Conservation (phyloP, 1,139 yeast genomes). For the Suhomyces terraborum region DNA sequence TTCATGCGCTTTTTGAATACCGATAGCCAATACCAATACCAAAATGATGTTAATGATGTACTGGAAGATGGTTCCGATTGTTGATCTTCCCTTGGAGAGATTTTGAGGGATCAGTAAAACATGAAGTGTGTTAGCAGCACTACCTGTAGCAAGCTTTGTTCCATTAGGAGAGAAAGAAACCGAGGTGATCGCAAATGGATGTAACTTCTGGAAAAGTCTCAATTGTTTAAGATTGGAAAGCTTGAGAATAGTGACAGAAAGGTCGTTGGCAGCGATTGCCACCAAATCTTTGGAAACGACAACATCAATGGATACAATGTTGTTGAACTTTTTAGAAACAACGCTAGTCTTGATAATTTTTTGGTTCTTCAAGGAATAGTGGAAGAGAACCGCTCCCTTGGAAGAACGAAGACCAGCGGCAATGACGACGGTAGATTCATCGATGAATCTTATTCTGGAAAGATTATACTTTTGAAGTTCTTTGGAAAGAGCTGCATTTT, state of each 20-base stretch:
- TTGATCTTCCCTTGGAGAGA: constrained; percentile 47
- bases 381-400: constrained; percentile 40
- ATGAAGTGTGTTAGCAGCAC: constrained; percentile 77
- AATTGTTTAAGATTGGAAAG: constrained; percentile 53
- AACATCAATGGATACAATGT: constrained; percentile 70
- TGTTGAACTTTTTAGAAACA: constrained; percentile 57
- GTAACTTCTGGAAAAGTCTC: constrained; percentile 60
- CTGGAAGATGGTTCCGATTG: constrained; percentile 42
- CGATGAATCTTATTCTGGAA: constrained; percentile 62
- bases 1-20: constrained; percentile 44
- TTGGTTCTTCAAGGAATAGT: constrained; percentile 46
- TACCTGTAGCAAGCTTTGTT: constrained; percentile 67
- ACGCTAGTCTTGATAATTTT: constrained; percentile 44
- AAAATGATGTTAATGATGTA: constrained; percentile 47
- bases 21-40: constrained; percentile 47
- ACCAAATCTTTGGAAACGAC: constrained; percentile 48
- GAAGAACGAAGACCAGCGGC: constrained; percentile 54
- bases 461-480: constrained; percentile 40
- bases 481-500: constrained; percentile 24
- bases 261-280: constrained; percentile 77
- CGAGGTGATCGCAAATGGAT: constrained; percentile 78
- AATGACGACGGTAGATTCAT: constrained; percentile 53
- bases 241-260: constrained; percentile 60
- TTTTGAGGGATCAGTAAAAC: constrained; percentile 63
- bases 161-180: constrained; percentile 74